phyloP scores from a whole-genome alignment of 495 filamentous ascomycete species.

The Chaetomium fimeti region DNA sequence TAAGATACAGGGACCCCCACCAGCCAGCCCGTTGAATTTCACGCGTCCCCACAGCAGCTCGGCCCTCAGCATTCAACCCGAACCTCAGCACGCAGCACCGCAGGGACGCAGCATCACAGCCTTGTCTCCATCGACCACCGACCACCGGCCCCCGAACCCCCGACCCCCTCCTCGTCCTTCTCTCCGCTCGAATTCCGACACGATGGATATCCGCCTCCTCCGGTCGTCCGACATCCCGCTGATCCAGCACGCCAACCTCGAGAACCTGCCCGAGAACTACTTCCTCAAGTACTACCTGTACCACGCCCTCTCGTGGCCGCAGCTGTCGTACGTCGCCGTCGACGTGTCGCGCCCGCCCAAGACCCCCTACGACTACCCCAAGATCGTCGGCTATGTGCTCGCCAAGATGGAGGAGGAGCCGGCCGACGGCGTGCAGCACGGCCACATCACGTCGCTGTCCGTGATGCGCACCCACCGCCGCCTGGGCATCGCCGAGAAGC shows the following conservation, averaged over 20 bases:
- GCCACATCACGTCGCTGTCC: constrained; percentile 91
- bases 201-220: constrained; percentile 81
- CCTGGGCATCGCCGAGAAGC: constrained; percentile 88
- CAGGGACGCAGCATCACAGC: background rate
- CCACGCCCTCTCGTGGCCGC: constrained; percentile 96
- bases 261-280: constrained; percentile 99
- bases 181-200: background rate
- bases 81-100: background rate
- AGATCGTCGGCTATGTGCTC: constrained; percentile 98
- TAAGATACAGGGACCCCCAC: constrained; percentile 22
- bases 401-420: constrained; percentile 99
- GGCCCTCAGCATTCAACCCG: background rate
- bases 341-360: constrained; percentile 75
- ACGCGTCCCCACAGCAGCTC: constrained; percentile 10
- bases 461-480: constrained; percentile 95
- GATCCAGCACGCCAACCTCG: constrained; percentile 97
- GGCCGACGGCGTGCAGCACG: constrained; percentile 83
- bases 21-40: constrained; percentile 12
- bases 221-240: constrained; percentile 79
- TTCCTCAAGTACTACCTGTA: constrained; percentile 99
- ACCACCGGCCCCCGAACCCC: background rate
- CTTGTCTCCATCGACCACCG: background rate
- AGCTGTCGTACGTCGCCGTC: constrained; percentile 93
- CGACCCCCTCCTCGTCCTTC: background rate
- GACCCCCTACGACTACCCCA: constrained; percentile 83